Conservation (phyloP, 2,329 filamentous ascomycete species). For the Periconia sp. region DNA sequence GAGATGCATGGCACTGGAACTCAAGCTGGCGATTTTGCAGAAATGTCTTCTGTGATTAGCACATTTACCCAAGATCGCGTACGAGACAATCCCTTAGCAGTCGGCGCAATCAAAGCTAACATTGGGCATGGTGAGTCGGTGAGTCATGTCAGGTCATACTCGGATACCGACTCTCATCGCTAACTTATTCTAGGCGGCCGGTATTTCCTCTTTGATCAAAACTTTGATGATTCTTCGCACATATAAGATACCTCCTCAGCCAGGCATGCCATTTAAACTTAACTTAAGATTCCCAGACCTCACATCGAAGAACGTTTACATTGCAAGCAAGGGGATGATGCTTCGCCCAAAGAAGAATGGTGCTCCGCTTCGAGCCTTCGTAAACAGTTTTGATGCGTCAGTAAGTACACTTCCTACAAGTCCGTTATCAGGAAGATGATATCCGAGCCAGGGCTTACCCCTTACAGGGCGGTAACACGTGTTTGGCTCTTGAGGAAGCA, state of each 20-base stretch:
- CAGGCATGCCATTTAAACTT: conserved; percentile 68
- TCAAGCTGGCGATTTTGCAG: conserved; percentile 26
- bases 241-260: conserved; percentile 61
- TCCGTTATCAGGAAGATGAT: too few relatives aligned
- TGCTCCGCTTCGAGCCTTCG: conserved; percentile 55
- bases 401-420: too few relatives aligned
- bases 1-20: conserved; percentile 40
- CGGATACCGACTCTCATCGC: too few relatives aligned
- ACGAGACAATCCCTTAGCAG: conserved; percentile 11
- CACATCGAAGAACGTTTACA: conserved; percentile 61
- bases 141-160: too few relatives aligned
- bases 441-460: too few relatives aligned
- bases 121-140: conserved; percentile 40
- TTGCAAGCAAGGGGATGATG: too few relatives aligned
- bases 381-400: conserved; percentile 57
- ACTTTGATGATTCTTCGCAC: conserved; percentile 38
- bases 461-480: conserved; percentile 69
- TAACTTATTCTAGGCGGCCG: conserved; percentile 27
- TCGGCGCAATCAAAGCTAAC: conserved; percentile 36
- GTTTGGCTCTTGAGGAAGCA: conserved; percentile 12
- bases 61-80: conserved; percentile 11
- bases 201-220: conserved; percentile 35
- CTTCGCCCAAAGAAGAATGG: conserved; percentile 18
- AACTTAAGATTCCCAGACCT: conserved; percentile 65
- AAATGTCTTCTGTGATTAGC: conserved; percentile 19